Conservation (phyloP, 176 grass and related monocot genomes). For the Coix lacrymajobi region DNA sequence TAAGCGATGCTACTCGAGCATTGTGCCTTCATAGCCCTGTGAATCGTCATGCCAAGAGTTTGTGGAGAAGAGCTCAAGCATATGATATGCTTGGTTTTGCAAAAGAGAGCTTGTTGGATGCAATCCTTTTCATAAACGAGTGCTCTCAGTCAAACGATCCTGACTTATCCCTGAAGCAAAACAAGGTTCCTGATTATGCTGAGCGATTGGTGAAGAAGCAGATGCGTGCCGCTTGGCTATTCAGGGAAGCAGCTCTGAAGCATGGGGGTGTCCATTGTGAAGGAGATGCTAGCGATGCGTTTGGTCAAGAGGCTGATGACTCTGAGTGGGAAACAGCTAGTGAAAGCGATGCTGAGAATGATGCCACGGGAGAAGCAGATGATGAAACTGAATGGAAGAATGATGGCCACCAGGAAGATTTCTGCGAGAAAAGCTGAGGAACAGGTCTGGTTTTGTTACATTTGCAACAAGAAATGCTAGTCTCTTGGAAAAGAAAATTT, state of each 20-base stretch:
- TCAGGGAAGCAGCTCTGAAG: constrained; percentile 88
- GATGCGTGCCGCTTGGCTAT: constrained; percentile 94
- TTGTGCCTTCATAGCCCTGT: constrained; percentile 87
- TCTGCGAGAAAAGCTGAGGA: constrained; percentile 56
- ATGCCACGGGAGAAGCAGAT: constrained; percentile 49
- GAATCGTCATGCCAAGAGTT: constrained; percentile 89
- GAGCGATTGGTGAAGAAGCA: constrained; percentile 95
- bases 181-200: constrained; percentile 99
- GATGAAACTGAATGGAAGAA: constrained; percentile 71
- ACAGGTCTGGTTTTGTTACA: constrained; percentile 29
- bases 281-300: constrained; percentile 67
- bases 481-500: background rate
- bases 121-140: constrained; percentile 96
- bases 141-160: constrained; percentile 85
- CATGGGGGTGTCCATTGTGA: constrained; percentile 76
- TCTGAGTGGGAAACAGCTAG: constrained; percentile 95
- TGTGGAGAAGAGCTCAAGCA: constrained; percentile 98
- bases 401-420: constrained; percentile 48
- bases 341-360: constrained; percentile 71
- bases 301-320: constrained; percentile 82
- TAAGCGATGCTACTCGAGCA: constrained; percentile 84
- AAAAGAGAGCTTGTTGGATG: constrained; percentile 96
- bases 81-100: constrained; percentile 98
- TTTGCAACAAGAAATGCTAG: background rate
- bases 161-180: constrained; percentile 84